Base-by-base conservation (phyloP, 2,329 filamentous ascomycete species). In the Teratosphaeria pseudoeucalypti region DNA sequence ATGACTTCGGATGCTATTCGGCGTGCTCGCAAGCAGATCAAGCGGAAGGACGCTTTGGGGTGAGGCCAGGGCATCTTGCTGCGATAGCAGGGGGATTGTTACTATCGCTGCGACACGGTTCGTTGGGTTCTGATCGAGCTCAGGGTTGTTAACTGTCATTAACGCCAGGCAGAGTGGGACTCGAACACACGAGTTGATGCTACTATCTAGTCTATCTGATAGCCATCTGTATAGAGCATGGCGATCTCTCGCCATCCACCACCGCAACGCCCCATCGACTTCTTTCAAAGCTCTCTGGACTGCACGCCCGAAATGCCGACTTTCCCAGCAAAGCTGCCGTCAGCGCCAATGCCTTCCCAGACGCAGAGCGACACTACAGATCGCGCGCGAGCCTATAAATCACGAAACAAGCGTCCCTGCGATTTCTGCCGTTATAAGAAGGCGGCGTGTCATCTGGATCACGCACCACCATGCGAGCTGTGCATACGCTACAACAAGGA, bases 391-490 rank as follows among this genome's bases (percentile, higher is more conserved):
- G 70, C 68, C 39, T 73, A 73, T 68, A 73, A 73, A 65, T 71
- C 69, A 56, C 67, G 71, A 23, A 72, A 71, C 60, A 72, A 72
- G 64, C 68, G 77, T 47, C 76, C 77, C 4, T 79, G 77, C 66
- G 76, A 79, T 63, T 78, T 78, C 64, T 79, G 76, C 62, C 71
- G 76, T 11, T 75, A 74, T 19, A 73, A 77, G 59, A 76, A 78
- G 63, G 74, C 76, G 1, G 76, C 76, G 10, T 79, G 76, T 63
- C 75, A 76, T 59, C 74, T 78, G 52, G 75, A 77, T 27, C 65
- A 62, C 9, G 62, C 68, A 14, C 76, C 76, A 16, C 76, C 77
- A 6, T 78, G 77, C 61, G 73, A 75, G 57, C 66, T 77, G 9
- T 78, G 77, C 59, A 66, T 72, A n/a, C 69, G 74, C 9, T 75